A percentile compares a stretch with the other conserved stretches of the same genome.
Conservation (phyloP, 768 basidiomycete species). For the Pleurotus sapidus region DNA sequence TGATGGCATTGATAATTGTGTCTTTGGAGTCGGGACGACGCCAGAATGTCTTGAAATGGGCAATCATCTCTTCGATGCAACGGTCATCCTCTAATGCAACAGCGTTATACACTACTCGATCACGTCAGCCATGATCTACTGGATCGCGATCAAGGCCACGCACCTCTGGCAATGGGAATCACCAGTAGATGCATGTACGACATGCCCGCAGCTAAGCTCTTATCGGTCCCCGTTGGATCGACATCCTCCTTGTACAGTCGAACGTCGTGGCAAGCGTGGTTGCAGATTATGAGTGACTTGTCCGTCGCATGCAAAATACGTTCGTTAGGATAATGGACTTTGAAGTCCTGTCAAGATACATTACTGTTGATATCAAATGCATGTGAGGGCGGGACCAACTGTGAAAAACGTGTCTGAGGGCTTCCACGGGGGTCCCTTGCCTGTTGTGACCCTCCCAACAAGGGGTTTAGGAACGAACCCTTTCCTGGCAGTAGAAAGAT, state of each 20-base stretch:
- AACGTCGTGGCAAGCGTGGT: constrained; percentile 10
- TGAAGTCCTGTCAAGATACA: not conserved
- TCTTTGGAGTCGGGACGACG: not conserved
- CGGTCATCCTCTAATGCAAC: not conserved
- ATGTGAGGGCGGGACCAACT: not conserved
- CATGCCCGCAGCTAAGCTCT: constrained; percentile 9
- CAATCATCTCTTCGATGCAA: not conserved
- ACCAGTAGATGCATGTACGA: constrained; percentile 13
- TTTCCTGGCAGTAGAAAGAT: not conserved
- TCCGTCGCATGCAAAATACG: not conserved
- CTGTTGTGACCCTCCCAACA: not conserved
- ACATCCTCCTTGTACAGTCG: constrained; percentile 6
- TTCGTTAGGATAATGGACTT: not conserved
- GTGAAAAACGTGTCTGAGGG: not conserved
- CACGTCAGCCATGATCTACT: not conserved
- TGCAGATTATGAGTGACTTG: constrained; percentile 11
- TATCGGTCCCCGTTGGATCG: constrained; percentile 9
- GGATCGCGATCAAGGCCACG: not conserved
- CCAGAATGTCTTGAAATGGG: not conserved
- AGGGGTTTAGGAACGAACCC: not conserved
- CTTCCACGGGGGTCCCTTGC: not conserved
- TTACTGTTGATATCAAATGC: too few relatives aligned
- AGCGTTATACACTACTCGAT: not conserved
- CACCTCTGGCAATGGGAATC: constrained; percentile 11
- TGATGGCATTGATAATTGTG: not conserved